These are phyloP conservation scores for Ogataea ramenticola DNA, from an alignment of 805 yeast genomes.

Conservation along the genomic window DNA sequence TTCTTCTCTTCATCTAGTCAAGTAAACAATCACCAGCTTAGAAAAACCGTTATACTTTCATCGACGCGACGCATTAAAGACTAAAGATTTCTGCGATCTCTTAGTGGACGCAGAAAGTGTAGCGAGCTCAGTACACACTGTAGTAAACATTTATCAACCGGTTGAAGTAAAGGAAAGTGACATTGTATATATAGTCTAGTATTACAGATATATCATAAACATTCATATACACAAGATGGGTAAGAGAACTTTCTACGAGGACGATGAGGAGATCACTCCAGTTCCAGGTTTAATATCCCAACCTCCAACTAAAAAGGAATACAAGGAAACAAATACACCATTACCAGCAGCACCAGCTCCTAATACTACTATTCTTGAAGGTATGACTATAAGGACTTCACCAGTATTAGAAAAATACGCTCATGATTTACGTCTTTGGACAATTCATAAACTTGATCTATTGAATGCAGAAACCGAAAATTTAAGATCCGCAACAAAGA, in stretches of 20 bases:
- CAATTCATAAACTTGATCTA: slow-evolving; percentile 30
- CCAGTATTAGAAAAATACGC: slow-evolving; percentile 39
- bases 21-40: too few relatives aligned
- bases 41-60: too few relatives aligned
- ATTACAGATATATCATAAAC: too few relatives aligned
- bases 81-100: too few relatives aligned
- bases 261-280: slow-evolving; percentile 39
- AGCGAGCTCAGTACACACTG: too few relatives aligned
- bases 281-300: slow-evolving; percentile 42
- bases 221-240: neutral
- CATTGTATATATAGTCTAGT: too few relatives aligned
- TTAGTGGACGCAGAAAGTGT: too few relatives aligned
- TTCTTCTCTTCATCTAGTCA: too few relatives aligned
- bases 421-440: slow-evolving; percentile 30
- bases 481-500: slow-evolving; percentile 36
- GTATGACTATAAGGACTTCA: slow-evolving; percentile 47
- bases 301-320: slow-evolving; percentile 31
- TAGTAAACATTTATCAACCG: too few relatives aligned
- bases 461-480: slow-evolving; percentile 38
- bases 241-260: slow-evolving; percentile 41
- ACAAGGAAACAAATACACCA: slow-evolving; percentile 27
- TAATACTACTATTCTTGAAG: slow-evolving; percentile 36
- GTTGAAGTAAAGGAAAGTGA: too few relatives aligned
- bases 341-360: too few relatives aligned
- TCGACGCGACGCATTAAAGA: too few relatives aligned